Conservation (phyloP, 1,284 basidiomycete genomes). For the Boletus sp. region DNA sequence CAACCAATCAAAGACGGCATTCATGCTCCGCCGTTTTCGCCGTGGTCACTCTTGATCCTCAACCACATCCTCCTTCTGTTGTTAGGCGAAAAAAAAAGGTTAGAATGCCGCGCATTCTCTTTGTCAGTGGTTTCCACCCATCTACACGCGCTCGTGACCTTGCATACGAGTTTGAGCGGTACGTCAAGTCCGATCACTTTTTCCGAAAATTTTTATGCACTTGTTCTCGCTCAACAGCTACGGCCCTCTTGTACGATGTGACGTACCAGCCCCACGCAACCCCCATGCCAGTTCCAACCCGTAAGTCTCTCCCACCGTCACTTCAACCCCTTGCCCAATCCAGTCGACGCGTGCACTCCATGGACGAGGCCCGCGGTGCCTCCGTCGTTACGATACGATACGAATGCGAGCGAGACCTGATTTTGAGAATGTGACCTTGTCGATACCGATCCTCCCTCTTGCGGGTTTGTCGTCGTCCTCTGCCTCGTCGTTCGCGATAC, state of each 20-base stretch:
- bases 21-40: conserved; percentile 38
- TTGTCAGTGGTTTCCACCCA: conserved; percentile 84
- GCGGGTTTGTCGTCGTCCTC: conserved; percentile 40
- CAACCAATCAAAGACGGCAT: conserved; percentile 37
- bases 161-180: conserved; percentile 89
- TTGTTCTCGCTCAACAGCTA: conserved; percentile 47
- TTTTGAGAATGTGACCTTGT: conserved; percentile 30
- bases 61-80: conserved; percentile 19
- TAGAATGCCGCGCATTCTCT: conserved; percentile 77
- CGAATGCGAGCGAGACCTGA: conserved; percentile 37
- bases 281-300: conserved; percentile 71
- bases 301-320: conserved; percentile 56
- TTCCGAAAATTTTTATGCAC: conserved; percentile 7
- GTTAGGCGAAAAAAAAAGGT: conserved; percentile 8
- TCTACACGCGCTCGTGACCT: conserved; percentile 80
- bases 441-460: conserved; percentile 36
- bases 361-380: conserved; percentile 32
- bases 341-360: conserved; percentile 40
- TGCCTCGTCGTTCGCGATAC: conserved; percentile 40
- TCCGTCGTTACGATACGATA: conserved; percentile 32
- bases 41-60: conserved; percentile 14
- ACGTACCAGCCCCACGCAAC: conserved; percentile 85
- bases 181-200: conserved; percentile 14
- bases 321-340: conserved; percentile 39
- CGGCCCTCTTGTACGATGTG: conserved; percentile 81